These are phyloP conservation scores for Solanum medicagineum DNA, from an alignment of 257 asterid genomes.

Conservation along the genomic window DNA sequence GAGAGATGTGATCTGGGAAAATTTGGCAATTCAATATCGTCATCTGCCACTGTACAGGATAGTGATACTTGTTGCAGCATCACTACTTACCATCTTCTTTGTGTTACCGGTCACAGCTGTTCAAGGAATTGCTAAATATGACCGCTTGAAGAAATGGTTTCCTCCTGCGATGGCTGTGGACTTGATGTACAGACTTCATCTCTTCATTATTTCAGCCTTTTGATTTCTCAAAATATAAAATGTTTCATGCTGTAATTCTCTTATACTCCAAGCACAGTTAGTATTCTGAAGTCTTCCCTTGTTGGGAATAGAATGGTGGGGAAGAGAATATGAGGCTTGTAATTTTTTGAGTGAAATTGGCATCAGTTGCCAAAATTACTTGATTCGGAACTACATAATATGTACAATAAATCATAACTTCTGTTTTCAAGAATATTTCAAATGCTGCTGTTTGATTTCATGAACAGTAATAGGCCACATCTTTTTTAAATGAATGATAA, in stretches of 20 bases:
- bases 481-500: not conserved
- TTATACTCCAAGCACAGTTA: not conserved
- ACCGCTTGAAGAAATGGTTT: slow-evolving; percentile 67
- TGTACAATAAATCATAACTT: not conserved
- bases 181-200: slow-evolving; percentile 45
- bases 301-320: not conserved
- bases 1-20: slow-evolving; percentile 79
- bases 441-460: not conserved
- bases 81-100: slow-evolving; percentile 76
- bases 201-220: not conserved
- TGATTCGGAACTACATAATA: not conserved
- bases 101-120: slow-evolving; percentile 88
- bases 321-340: not conserved
- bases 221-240: not conserved
- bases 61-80: slow-evolving; percentile 39
- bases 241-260: not conserved
- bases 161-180: slow-evolving; percentile 94
- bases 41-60: slow-evolving; percentile 50
- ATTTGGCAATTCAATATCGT: slow-evolving; percentile 44
- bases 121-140: slow-evolving; percentile 88
- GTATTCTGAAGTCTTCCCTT: not conserved
- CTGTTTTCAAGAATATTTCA: not conserved
- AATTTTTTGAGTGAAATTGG: not conserved
- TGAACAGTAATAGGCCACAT: not conserved
- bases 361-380: not conserved